These are phyloP conservation scores for Malassezia dermatis DNA, from an alignment of 1,284 basidiomycete genomes.

Conservation along the genomic window DNA sequence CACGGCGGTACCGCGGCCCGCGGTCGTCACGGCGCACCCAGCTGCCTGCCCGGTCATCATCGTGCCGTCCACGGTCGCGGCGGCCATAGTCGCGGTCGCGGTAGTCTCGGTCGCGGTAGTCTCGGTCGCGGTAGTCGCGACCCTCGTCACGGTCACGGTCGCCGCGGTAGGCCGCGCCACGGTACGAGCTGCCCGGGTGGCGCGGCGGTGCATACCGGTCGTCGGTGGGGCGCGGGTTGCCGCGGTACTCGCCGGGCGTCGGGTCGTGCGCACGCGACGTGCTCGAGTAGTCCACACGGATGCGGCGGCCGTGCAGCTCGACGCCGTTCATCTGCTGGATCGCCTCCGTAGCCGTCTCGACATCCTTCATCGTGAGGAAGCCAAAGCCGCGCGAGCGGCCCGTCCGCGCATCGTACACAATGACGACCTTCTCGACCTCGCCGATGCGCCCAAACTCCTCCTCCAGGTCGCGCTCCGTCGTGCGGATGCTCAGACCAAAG, in stretches of 20 bases:
- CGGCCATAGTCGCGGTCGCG: background rate
- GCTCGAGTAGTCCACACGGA: conserved; percentile 92
- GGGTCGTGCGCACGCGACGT: conserved; percentile 86
- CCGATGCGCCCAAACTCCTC: conserved; percentile 83
- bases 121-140: conserved; percentile 13
- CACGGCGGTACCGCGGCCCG: background rate
- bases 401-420: conserved; percentile 96
- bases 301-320: conserved; percentile 83
- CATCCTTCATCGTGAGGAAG: conserved; percentile 81
- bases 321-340: conserved; percentile 86
- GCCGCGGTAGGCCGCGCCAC: conserved; percentile 3
- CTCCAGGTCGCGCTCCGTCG: conserved; percentile 82
- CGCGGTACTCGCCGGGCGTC: conserved; percentile 81
- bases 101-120: conserved; percentile 5
- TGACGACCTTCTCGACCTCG: conserved; percentile 75
- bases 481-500: conserved; percentile 89
- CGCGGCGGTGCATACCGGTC: conserved; percentile 20
- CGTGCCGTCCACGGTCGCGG: conserved; percentile 9
- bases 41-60: conserved; percentile 13
- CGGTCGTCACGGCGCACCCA: conserved; percentile 2
- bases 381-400: conserved; percentile 95
- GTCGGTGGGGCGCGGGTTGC: conserved; percentile 29
- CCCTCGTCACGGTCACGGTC: background rate
- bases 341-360: conserved; percentile 75
- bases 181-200: conserved; percentile 6